A percentile compares a stretch with the other conserved stretches of the same genome.
Conservation (phyloP, 306 rosid species). For the Malus domestica region ASM211411v1 NC_041800.1:27313733-27314232, state of each 20-base stretch:
- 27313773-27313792: slow-evolving; percentile 55
- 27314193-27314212: slow-evolving; percentile 95
- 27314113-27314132: slow-evolving; percentile 99
- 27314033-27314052: slow-evolving; percentile 68
- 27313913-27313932: slow-evolving; percentile 28
- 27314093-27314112: slow-evolving; percentile 84
- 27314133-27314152: slow-evolving; percentile 97
- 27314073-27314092: slow-evolving; percentile 73
- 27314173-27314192: slow-evolving; percentile 97
- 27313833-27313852: slow-evolving; percentile 85
- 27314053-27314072: slow-evolving; percentile 76
- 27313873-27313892: slow-evolving; percentile 44
- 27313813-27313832: slow-evolving; percentile 95
- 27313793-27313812: slow-evolving; percentile 76
- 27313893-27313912: slow-evolving; percentile 34
- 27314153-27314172: slow-evolving; percentile 90
- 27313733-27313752: neutral
- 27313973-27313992: slow-evolving; percentile 26
- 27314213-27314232: slow-evolving; percentile 87
- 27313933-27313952: slow-evolving; percentile 29
- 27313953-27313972: slow-evolving; percentile 25
- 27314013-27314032: slow-evolving; percentile 60
- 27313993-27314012: slow-evolving; percentile 63
- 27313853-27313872: slow-evolving; percentile 33
- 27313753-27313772: neutral